Conservation (phyloP, 1,284 basidiomycete species). For the Uromyces viciae-fabae region DNA sequence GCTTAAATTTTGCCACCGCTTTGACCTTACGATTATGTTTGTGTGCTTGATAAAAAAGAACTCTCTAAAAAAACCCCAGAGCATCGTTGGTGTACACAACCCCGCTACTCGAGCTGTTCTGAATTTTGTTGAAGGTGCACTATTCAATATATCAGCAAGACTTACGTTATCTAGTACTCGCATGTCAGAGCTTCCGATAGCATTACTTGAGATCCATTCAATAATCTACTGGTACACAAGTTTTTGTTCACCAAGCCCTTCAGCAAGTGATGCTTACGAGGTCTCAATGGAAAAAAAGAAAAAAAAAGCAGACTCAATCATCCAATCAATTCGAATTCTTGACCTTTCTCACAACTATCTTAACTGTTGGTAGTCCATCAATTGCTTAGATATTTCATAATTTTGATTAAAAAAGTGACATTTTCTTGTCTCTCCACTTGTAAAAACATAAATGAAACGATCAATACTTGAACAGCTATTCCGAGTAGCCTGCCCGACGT, state of each 20-base stretch:
- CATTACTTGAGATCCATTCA: background rate
- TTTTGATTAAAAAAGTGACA: background rate
- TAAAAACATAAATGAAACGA: background rate
- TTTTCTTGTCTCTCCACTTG: background rate
- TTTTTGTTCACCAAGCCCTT: background rate
- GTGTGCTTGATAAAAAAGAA: background rate
- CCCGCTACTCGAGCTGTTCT: background rate
- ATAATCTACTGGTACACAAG: background rate
- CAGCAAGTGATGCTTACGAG: background rate
- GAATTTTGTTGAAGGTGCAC: background rate
- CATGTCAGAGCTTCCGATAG: background rate
- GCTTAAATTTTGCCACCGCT: background rate
- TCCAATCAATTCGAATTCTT: background rate
- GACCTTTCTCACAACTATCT: constrained; percentile 8
- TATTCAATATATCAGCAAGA: background rate
- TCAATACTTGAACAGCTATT: too few relatives aligned
- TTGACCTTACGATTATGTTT: background rate
- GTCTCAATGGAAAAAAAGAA: background rate
- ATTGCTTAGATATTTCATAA: background rate
- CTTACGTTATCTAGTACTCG: background rate
- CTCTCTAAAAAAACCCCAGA: background rate
- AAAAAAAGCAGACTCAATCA: background rate
- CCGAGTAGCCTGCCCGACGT: background rate
- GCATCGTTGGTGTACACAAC: background rate
- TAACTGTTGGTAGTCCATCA: background rate